Percentiles rank a stretch among this genome's conserved stretches.
phyloP scores from a whole-genome alignment of 345 rosid species.

The Syzygium oleosum region DNA sequence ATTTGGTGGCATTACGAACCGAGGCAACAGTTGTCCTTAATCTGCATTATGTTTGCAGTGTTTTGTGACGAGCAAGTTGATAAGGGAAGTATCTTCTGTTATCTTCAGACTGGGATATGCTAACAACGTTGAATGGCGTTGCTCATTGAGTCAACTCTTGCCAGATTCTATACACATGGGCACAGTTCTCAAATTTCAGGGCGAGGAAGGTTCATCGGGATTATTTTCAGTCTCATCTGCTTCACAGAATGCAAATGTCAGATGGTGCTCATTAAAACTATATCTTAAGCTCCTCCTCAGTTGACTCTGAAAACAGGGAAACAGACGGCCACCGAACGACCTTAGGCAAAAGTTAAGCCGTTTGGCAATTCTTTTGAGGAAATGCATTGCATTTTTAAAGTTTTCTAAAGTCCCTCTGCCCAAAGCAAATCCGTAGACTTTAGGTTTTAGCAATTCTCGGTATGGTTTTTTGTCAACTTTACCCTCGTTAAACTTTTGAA shows the following conservation, averaged over 20 bases:
- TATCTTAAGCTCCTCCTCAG: background rate
- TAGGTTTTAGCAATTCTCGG: background rate
- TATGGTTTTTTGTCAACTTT: too few relatives aligned
- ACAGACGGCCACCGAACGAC: background rate
- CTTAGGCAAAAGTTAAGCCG: background rate
- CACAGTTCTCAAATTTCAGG: background rate
- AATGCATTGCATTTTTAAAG: background rate
- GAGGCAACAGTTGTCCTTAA: background rate
- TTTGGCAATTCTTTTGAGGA: background rate
- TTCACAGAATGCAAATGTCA: background rate
- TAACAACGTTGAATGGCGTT: background rate
- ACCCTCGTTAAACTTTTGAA: too few relatives aligned
- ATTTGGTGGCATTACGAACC: background rate
- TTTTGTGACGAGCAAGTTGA: background rate
- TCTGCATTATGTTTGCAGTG: background rate
- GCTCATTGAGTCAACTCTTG: background rate
- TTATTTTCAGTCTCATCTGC: background rate
- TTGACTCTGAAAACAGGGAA: background rate
- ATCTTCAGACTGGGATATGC: background rate
- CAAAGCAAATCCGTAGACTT: too few relatives aligned
- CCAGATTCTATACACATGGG: background rate
- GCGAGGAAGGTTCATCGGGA: background rate
- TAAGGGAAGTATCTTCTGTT: background rate
- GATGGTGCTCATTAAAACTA: background rate
- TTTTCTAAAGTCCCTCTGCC: too few relatives aligned